Evolutionary conservation across 2,329 filamentous ascomycete species (phyloP), one percentile per base, ranked within the genome.

Genomic region (Aspergillus pseudotamarii): DNA sequence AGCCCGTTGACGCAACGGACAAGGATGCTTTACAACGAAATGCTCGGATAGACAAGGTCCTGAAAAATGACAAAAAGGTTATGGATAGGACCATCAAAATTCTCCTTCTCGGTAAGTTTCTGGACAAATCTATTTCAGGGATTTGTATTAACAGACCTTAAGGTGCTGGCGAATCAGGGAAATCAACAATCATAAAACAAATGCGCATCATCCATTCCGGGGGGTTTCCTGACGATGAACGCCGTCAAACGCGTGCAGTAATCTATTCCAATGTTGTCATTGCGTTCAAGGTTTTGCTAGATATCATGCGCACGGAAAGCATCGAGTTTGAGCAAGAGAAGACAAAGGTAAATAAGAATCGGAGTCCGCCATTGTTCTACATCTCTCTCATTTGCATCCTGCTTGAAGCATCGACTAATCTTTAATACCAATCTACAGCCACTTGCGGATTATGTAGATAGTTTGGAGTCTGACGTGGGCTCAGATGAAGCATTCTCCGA

Each of bases 121-220:
- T 28, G 12, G 34, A 58, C 48, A 11, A 28, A 12, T 45, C 11
- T n/a, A 53, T 38, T 14, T 16, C 23, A 8, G 4, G 11, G 14
- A 30, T 19, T 30, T 19, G 11, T 51, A 32, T 51, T 51, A 4
- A 51, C 16, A 32, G 8, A 32, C 28, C 1, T 41, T 16, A 56
- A 97, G 94, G 94, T 78, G 94, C 94, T 72, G 94, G 94, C 75
- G 94, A 98, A 81, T 95, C 91, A 63, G 92, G 94, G 69, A 98
- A 98, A 81, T 97, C 94, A 10, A 98, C 94, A 1, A 94, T 98
- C 64, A 87, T 98, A 69, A 98, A 98, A 83, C 94, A 98, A 84
- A 98, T 99, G 95, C 94, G 94, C 78, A 89, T 99, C 79, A 97
- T 99, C 72, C 95, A 98, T 78, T 89, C 93, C 16, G 89, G 93